phyloP scores from a whole-genome alignment of 1,284 basidiomycete genomes.

The Ceratobasidium sp. region DNA sequence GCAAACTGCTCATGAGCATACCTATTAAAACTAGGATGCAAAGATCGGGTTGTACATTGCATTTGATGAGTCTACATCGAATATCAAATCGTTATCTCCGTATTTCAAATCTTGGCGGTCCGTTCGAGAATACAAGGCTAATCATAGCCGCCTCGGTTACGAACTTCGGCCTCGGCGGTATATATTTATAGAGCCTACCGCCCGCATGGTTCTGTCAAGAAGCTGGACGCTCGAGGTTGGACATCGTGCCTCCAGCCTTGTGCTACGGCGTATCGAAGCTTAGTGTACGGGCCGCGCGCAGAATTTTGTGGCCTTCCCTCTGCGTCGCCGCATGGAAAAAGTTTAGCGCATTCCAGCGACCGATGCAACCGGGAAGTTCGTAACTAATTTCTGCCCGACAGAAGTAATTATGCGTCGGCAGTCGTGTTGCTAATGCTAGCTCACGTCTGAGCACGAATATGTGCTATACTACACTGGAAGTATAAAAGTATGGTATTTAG shows the following conservation, averaged over 20 bases:
- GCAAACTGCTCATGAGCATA: too few species aligned
- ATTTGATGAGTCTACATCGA: too few species aligned
- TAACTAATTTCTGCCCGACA: background rate
- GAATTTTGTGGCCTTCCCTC: background rate
- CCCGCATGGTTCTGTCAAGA: background rate
- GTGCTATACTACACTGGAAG: too few species aligned
- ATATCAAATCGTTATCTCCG: too few species aligned
- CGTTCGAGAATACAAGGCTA: background rate
- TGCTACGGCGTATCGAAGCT: background rate
- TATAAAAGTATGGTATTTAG: too few species aligned
- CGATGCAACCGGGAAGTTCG: background rate
- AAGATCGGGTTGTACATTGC: too few species aligned
- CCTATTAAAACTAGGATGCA: too few species aligned
- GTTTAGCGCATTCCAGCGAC: background rate
- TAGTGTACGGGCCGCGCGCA: background rate
- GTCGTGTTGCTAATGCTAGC: too few species aligned
- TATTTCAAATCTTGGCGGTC: background rate
- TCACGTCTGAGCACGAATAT: too few species aligned
- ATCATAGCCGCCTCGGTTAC: background rate
- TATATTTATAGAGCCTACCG: conserved; percentile 10
- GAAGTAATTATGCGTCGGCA: conserved; percentile 1
- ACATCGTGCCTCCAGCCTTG: background rate
- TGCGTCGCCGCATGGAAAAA: background rate
- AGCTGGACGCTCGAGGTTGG: background rate
- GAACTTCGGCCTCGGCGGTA: background rate